Evolutionary conservation across 305 asterid species (phyloP), one percentile per base, ranked within the genome.

Genomic region (Euphrasia arctica): DNA sequence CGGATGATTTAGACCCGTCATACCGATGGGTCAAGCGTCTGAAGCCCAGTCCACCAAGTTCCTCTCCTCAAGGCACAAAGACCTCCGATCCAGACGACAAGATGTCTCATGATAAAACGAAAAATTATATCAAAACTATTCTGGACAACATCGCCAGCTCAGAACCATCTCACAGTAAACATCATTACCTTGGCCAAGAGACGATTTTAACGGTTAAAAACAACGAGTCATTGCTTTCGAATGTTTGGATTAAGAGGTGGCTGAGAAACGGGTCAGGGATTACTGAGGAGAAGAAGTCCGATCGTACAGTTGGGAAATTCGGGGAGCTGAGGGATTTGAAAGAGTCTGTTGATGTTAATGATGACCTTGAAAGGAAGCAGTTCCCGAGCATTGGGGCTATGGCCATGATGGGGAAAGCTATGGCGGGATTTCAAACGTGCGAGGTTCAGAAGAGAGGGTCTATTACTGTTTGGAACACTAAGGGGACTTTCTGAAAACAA

Each of bases 351-450:
- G 82, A 88, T 34, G 6, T 4, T 34, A 47, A 47, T 50, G 56
- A 18, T 4, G 34, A 74, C 41, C 34, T 61, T 6, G 52, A 76
- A 63, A 82, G 75, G 66, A 74, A 79, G 78, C 94, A 88, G 74
- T 77, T 86, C 66, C 96, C 96, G 1, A 88, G 96, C 78, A 75
- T 80, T 62, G 91, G 84, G 3, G 14, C 8, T 45, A 86, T 91
- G 95, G 98, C 96, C 2, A 62, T 86, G 69, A 79, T 88, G 96
- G 98, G 91, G 55, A 91, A 83, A 76, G 85, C 92, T 25, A 69
- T 88, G 95, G 64, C 36, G 0, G 84, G 93, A 39, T 73, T 76
- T 48, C 83, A 76, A 36, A 76, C 84, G 2, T 84, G 87, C 31
- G 82, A 84, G 70, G 58, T 80, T 22, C 71, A 73, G 57, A 83